These are phyloP conservation scores for Thermothielavioides terrestris DNA, from an alignment of 495 filamentous ascomycete species.

Conservation along the genomic window DNA sequence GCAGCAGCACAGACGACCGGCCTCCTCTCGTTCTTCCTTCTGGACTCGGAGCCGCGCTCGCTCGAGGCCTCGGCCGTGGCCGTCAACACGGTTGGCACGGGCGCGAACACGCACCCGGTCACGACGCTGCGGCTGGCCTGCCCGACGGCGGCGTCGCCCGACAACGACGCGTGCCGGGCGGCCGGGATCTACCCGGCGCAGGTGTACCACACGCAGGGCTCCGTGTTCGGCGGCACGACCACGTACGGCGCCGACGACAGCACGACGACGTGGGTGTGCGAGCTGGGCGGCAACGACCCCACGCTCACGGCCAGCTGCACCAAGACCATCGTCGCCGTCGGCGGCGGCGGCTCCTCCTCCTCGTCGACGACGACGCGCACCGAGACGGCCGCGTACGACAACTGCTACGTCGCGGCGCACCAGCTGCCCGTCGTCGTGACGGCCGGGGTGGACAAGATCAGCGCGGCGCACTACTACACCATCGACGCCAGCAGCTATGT, in stretches of 20 bases:
- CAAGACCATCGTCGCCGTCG: not conserved
- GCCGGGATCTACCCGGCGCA: conserved; percentile 4
- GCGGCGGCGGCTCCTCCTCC: not conserved
- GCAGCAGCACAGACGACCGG: not conserved
- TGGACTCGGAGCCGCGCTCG: conserved; percentile 1
- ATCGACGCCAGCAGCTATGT: not conserved
- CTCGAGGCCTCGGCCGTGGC: not conserved
- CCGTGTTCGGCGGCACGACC: conserved; percentile 3
- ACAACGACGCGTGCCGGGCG: conserved; percentile 3
- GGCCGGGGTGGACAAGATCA: not conserved
- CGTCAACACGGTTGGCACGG: not conserved
- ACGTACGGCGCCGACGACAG: conserved; percentile 2
- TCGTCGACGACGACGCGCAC: no score
- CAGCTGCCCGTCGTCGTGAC: not conserved
- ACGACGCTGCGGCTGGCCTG: not conserved
- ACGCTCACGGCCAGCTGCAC: not conserved
- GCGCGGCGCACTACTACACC: not conserved
- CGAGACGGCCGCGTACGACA: not conserved
- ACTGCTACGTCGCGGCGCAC: not conserved
- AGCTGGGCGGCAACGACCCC: not conserved
- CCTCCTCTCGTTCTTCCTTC: not conserved
- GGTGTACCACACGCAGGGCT: conserved; percentile 3
- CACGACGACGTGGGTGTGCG: conserved; percentile 5
- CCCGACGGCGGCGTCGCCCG: not conserved
- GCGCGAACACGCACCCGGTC: not conserved